These are phyloP conservation scores for Aegilops umbellulata DNA, from an alignment of 176 grass and related monocot genomes.

Conservation along the genomic window DNA sequence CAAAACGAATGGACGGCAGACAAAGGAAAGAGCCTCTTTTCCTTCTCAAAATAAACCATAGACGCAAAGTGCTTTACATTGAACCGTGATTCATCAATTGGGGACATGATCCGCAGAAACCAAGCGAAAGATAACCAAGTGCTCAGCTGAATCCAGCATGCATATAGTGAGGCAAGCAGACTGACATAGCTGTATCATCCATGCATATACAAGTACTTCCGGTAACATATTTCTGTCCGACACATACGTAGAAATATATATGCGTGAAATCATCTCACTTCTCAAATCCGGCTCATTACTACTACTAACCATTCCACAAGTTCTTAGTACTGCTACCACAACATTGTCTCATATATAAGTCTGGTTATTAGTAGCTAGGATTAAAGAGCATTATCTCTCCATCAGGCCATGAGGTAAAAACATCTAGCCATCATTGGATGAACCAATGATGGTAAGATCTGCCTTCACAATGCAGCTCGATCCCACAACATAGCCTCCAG, in stretches of 20 bases:
- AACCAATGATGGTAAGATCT: not conserved
- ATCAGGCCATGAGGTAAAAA: not conserved
- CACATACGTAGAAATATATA: not conserved
- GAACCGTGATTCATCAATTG: no score
- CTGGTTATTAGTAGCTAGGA: not conserved
- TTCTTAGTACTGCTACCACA: not conserved
- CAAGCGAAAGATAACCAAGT: not conserved
- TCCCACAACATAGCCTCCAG: not conserved
- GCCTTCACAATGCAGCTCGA: conserved; percentile 3
- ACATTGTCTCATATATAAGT: not conserved
- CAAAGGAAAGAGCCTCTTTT: no score
- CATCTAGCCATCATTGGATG: not conserved
- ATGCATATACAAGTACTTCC: not conserved
- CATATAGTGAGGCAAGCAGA: not conserved
- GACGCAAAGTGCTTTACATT: no score
- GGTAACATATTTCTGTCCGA: not conserved
- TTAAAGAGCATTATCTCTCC: not conserved
- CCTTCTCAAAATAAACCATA: no score
- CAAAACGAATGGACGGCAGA: not conserved
- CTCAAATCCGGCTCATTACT: not conserved
- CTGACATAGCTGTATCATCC: not conserved
- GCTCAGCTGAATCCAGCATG: not conserved
- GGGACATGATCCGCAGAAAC: not conserved
- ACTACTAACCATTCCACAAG: not conserved
- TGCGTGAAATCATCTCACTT: not conserved